Evolutionary conservation across 1,139 yeast genomes (phyloP).

Genomic region (Saccharomycopsis hybrid): DNA sequence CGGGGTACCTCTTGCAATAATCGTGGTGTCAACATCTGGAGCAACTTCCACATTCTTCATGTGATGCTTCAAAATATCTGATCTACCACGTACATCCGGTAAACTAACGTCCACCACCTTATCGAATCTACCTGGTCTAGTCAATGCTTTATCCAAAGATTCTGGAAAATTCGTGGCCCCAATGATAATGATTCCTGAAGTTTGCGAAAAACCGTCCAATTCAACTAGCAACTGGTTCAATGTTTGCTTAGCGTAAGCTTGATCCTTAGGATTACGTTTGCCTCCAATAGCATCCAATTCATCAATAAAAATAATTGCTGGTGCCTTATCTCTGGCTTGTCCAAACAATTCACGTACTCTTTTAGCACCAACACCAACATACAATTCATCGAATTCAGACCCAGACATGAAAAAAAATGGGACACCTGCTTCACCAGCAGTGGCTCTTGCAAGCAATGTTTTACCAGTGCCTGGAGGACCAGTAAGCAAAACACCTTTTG

Average conservation of each 20-base stretch:
- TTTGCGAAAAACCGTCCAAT: slow-evolving; percentile 91
- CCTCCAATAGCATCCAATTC: slow-evolving; percentile 99
- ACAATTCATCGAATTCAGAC: slow-evolving; percentile 94
- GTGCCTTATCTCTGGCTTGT: slow-evolving; percentile 92
- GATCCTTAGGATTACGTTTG: slow-evolving; percentile 93
- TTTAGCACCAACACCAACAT: slow-evolving; percentile 98
- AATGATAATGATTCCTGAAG: slow-evolving; percentile 88
- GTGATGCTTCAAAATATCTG: slow-evolving; percentile 87
- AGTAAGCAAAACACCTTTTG: slow-evolving; percentile 92
- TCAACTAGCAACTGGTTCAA: slow-evolving; percentile 92
- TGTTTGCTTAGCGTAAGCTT: slow-evolving; percentile 96
- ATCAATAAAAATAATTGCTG: slow-evolving; percentile 94
- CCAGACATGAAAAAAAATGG: slow-evolving; percentile 99
- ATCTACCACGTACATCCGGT: slow-evolving; percentile 97
- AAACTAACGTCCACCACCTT: slow-evolving; percentile 91
- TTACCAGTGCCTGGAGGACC: slow-evolving; percentile 99
- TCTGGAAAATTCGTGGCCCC: slow-evolving; percentile 99
- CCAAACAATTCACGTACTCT: slow-evolving; percentile 89
- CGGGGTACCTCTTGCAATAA: slow-evolving; percentile 94
- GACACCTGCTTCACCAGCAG: slow-evolving; percentile 99
- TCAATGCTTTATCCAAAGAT: slow-evolving; percentile 89
- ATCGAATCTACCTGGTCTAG: slow-evolving; percentile 98
- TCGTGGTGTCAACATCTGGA: slow-evolving; percentile 76
- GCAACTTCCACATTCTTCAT: slow-evolving; percentile 86
- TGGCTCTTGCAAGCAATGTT: slow-evolving; percentile 92